Evolutionary conservation across 352 stramenopile species (phyloP).

Genomic region (Globisporangium spinosum): DNA sequence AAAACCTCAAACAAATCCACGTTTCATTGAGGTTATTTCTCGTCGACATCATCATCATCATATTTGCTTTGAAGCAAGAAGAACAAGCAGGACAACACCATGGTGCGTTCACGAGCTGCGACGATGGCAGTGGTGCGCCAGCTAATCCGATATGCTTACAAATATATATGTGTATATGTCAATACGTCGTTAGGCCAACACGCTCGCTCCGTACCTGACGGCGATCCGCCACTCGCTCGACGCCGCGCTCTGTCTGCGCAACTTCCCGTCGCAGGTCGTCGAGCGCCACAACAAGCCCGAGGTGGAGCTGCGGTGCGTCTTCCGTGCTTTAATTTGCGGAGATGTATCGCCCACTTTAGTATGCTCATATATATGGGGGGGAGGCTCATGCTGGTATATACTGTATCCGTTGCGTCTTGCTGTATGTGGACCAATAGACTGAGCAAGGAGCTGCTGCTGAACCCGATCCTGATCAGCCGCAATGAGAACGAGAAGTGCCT

Average conservation of each 20-base stretch:
- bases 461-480: conserved; percentile 92
- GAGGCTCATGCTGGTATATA: too few relatives aligned
- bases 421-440: conserved; percentile 29
- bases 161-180: not conserved
- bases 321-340: not conserved
- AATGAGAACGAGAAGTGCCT: conserved; percentile 93
- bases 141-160: not conserved
- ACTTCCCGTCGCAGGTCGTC: conserved; percentile 95
- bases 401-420: too few relatives aligned
- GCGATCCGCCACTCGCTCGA: conserved; percentile 91
- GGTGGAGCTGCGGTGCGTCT: conserved; percentile 86
- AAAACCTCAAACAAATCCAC: not conserved
- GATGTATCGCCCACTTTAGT: not conserved
- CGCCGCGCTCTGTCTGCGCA: conserved; percentile 90
- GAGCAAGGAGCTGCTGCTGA: conserved; percentile 93
- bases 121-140: not conserved
- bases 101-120: conserved; percentile 3
- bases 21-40: not conserved
- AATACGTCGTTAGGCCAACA: conserved; percentile 51
- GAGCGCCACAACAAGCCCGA: conserved; percentile 97
- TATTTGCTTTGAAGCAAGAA: not conserved
- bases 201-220: conserved; percentile 90
- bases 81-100: not conserved
- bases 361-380: too few relatives aligned
- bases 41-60: too few relatives aligned